Evolutionary conservation across 129 eudicot species (phyloP), one percentile per base, ranked within the genome.

Genomic region (Helianthus tuberosus): DNA sequence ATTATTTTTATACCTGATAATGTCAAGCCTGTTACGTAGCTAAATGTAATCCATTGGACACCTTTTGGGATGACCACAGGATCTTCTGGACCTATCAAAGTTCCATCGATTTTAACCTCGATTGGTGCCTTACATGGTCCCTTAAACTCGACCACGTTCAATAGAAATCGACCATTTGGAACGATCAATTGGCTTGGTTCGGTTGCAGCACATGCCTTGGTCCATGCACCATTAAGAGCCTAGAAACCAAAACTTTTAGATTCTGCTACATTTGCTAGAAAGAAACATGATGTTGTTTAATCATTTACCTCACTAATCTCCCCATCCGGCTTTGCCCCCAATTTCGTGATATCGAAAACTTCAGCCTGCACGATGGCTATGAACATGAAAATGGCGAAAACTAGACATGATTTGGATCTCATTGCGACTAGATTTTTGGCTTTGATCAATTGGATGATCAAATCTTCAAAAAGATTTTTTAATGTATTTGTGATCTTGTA

Each of bases 11-110:
- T 69, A 78, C 90, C 93, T 8, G 87, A 61, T 51, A 90, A 1
- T 16, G 85, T 82, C 47, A 90, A 73, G 15, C 49, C 17, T 12
- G 75, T 46, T 11, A 89, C 55, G 54, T 78, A 72, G 13, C 84
- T 69, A 48, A 89, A 53, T 4, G 82, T 85, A 66, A 89, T 59
- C 96, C 92, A 89, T 32, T 88, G 84, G 4, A 69, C 73, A 3
- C 84, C 84, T 62, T 75, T 71, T 1, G 84, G 81, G 59, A 81
- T 81, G 7, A n/a, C 44, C 27, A 39, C 9, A 0, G 84, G 84
- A 64, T 81, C 84, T 29, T 69, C 76, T 0, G 84, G 84, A 35
- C 69, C 84, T 12, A 66, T 75, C 64, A 81, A 35, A 20, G 46
- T 64, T 43, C 77, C 81, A 27, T 81, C 84, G 35, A 75, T 75